These are phyloP conservation scores for Pyrenochaeta sp. DNA, from an alignment of 2,329 filamentous ascomycete genomes.

Conservation along the genomic window DNA sequence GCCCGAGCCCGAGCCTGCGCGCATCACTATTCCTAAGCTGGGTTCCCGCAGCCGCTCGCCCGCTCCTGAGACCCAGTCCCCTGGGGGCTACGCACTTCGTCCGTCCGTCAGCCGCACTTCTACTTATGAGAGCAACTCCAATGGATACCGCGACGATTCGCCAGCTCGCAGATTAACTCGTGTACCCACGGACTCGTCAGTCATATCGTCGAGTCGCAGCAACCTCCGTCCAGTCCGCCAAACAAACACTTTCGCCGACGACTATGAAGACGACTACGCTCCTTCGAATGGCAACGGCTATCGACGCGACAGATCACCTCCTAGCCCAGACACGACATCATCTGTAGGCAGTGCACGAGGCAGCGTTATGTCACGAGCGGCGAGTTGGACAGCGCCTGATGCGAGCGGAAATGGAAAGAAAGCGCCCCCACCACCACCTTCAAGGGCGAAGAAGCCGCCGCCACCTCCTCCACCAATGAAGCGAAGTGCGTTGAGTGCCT, in stretches of 20 bases:
- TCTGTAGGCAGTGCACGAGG: conserved; percentile 50
- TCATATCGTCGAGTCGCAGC: conserved; percentile 58
- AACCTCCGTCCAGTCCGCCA: conserved; percentile 55
- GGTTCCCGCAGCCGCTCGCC: conserved; percentile 55
- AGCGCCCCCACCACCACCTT: conserved; percentile 64
- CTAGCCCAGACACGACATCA: conserved; percentile 58
- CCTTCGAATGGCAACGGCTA: conserved; percentile 35
- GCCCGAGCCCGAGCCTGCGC: conserved; percentile 58
- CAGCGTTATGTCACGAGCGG: conserved; percentile 59
- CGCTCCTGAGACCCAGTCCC: conserved; percentile 39
- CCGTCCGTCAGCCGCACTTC: conserved; percentile 61
- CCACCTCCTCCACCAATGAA: conserved; percentile 72
- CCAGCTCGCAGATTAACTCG: conserved; percentile 61
- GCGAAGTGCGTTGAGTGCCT: conserved; percentile 59
- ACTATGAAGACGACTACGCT: conserved; percentile 47
- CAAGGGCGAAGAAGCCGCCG: conserved; percentile 70
- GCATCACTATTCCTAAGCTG: conserved; percentile 55
- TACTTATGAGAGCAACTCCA: conserved; percentile 67
- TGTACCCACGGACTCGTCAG: conserved; percentile 63
- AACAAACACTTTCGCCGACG: conserved; percentile 45
- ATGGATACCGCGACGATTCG: conserved; percentile 62
- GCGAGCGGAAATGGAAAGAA: conserved; percentile 55
- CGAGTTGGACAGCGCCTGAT: conserved; percentile 58
- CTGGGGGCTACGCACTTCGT: conserved; percentile 50
- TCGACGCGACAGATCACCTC: conserved; percentile 59